Conservation (phyloP, 176 grass and related monocot species). For the Rhipidocladum racemiflorum region DNA sequence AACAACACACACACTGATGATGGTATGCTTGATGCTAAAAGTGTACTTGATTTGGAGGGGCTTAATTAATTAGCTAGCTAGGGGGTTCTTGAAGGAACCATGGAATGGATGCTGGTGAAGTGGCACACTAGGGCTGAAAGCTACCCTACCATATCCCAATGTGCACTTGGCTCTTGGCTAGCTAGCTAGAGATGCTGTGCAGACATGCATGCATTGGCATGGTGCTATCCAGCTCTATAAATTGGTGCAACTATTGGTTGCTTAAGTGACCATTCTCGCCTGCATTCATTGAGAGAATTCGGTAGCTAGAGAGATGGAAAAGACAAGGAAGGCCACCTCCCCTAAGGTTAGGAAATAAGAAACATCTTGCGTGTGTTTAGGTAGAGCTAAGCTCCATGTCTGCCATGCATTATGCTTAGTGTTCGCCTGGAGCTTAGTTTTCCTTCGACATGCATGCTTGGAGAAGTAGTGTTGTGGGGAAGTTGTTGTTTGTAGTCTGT, state of each 20-base stretch:
- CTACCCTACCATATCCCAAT: conserved; percentile 9
- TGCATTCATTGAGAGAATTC: conserved; percentile 21
- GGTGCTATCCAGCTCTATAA: conserved; percentile 31
- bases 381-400: too few relatives aligned
- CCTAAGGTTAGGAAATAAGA: conserved; percentile 51
- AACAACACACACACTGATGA: background rate
- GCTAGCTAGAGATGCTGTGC: background rate
- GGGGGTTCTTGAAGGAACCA: conserved; percentile 29
- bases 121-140: conserved; percentile 43
- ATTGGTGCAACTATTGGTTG: conserved; percentile 53
- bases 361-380: background rate
- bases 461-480: background rate
- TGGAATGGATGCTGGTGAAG: conserved; percentile 44
- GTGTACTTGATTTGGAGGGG: conserved; percentile 1
- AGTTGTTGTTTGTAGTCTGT: background rate
- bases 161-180: background rate
- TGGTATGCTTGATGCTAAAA: conserved; percentile 24
- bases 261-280: conserved; percentile 16
- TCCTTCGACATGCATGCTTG: background rate
- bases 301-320: conserved; percentile 50
- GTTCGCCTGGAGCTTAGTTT: background rate
- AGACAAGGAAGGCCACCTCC: conserved; percentile 43
- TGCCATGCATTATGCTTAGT: background rate
- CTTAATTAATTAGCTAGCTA: background rate
- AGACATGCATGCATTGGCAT: conserved; percentile 1